phyloP scores from a whole-genome alignment of 2,329 filamentous ascomycete genomes.

The Neopestalotiopsis sp. region DNA sequence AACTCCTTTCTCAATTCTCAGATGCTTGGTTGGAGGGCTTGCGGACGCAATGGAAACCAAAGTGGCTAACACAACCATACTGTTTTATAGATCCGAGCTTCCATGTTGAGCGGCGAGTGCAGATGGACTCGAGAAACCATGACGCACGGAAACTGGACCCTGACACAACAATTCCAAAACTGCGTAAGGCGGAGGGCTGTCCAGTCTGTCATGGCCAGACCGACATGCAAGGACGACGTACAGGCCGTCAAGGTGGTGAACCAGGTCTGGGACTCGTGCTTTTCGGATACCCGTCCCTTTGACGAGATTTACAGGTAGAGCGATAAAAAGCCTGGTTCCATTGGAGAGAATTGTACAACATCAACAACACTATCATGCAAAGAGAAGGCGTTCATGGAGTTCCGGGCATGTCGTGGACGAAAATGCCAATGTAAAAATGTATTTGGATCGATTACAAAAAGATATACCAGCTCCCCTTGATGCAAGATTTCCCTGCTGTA shows the following conservation, averaged over 20 bases:
- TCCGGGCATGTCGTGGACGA: constrained; percentile 4
- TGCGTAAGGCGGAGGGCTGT: constrained; percentile 86
- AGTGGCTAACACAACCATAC: background rate
- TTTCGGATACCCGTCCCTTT: constrained; percentile 90
- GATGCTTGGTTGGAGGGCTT: too few relatives aligned
- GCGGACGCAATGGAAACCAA: background rate
- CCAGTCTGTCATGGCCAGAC: constrained; percentile 77
- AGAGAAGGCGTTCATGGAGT: constrained; percentile 14
- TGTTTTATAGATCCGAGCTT: constrained; percentile 77
- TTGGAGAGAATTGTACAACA: constrained; percentile 17
- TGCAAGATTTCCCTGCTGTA: constrained; percentile 25
- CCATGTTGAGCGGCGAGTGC: constrained; percentile 92
- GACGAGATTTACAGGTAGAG: constrained; percentile 88
- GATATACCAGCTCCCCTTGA: constrained; percentile 28
- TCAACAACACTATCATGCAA: background rate
- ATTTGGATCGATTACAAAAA: constrained; percentile 16
- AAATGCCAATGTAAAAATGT: constrained; percentile 7
- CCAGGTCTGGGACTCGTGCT: constrained; percentile 99
- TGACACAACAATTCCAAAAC: constrained; percentile 92
- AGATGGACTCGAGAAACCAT: constrained; percentile 88
- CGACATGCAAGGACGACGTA: constrained; percentile 81
- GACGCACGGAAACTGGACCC: constrained; percentile 80
- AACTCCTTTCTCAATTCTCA: constrained; percentile 24
- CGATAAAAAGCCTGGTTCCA: background rate
- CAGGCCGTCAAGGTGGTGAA: constrained; percentile 90